Base-by-base conservation (phyloP, 805 yeast genomes). In the Candida ulmi region DNA sequence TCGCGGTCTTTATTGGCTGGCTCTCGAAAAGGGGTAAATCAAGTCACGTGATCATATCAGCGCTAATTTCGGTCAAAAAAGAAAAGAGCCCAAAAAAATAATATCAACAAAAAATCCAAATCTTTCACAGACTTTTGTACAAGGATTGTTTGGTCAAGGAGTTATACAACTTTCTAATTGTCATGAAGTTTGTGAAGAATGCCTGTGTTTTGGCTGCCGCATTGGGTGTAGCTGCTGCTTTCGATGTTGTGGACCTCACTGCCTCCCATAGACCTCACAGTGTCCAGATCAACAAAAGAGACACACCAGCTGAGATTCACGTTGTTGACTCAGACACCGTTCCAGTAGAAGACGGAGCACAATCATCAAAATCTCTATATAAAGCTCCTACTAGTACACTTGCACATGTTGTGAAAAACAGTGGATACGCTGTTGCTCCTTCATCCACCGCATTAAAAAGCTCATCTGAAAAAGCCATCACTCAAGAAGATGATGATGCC, bases 321-420 rank as follows among this genome's bases (percentile, higher is more conserved):
- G 52, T 51, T 8, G 25, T 37, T 8, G 58, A 54, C 37, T 45
- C 50, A 19, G 41, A 53, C 42, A 41, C 58, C 3, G 36, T 46
- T 3, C 58, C 57, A 3, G 34, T 52, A 9, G 58, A 53, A 37
- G 50, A 46, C 7, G 16, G n/a, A 24, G 13, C 19, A 32, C 19
- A 2, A 11, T 18, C 16, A 24, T 17, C n/a, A 16, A 8, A 26
- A 5, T 5, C 6, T 26, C 27, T 17, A 9, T 17, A 27, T 4
- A 21, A n/a, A n/a, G n/a, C 9, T 12, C 19, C 9, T 11, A 43
- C 23, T n/a, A 27, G 13, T 18, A 21, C 18, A 25, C 18, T 9
- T n/a, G 31, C 31, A 6, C 18, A 28, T 9, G 18, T 28, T 11
- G 17, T 28, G 9, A 15, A n/a, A n/a, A n/a, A 15, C 11, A 23